Evolutionary conservation across 495 filamentous ascomycete species (phyloP), one percentile per base, ranked within the genome.

Genomic region (Lineolata rhizophorae): DNA sequence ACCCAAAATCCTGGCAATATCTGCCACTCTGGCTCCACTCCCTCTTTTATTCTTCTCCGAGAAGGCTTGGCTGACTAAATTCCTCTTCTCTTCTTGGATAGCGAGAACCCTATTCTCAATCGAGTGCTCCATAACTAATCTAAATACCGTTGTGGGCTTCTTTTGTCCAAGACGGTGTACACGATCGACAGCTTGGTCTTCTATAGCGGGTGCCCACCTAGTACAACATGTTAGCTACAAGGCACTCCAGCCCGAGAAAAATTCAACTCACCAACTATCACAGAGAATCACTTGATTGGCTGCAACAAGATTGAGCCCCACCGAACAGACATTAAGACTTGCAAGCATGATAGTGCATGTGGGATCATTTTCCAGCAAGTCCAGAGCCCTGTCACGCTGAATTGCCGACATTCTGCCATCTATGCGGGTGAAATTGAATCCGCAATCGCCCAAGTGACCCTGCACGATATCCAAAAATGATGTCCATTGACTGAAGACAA

Each of bases 401-500:
- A 50, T 35, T 0, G 71, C 64, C 9, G 50, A 56, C 77, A 92
- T 84, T 38, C 68, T 74, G 29, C 84, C 84, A 47, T 93, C 84
- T 30, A 95, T 72, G 24, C 84, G 72, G 12, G 62, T 63, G 51
- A 70, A 84, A 12, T 54, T 65, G 46, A 77, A 66, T 0, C 63
- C 61, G 5, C 60, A 55, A 11, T 65, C 57, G 12, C 60, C 44
- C 5, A 95, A 61, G 35, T 87, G 70, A 0, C 62, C 57, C 43
- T 81, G 67, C 25, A 92, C 64, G 32, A 93, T 63, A 29, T 77
- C 63, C 1, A 95, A 61, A 57, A 91, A 93, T 3, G 67, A 73
- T 0, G 84, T 93, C 84, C 84, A 95, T 46, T 93, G 83, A 8
- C 72, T 80, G 57, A 95, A 95, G 20, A 93, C 64, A 32, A 95